A percentile compares a stretch with the other conserved stretches of the same genome.
Conservation (phyloP, 768 basidiomycete genomes). For the Pisolithus marmoratus region DNA sequence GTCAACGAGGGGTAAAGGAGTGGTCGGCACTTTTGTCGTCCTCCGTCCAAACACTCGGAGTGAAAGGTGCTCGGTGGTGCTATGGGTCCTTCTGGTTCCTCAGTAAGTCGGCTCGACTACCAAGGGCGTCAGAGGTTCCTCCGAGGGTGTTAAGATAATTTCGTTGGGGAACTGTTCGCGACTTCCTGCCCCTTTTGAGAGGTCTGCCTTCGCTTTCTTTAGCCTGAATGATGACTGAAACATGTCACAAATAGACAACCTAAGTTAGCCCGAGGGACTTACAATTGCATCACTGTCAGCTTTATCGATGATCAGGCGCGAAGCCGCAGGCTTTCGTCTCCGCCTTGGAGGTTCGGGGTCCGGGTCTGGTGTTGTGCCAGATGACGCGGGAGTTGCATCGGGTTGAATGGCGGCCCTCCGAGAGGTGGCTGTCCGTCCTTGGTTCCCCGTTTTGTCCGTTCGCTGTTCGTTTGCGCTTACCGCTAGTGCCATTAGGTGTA, state of each 20-base stretch:
- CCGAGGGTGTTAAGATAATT: slow-evolving; percentile 19
- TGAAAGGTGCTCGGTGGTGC: slow-evolving; percentile 22
- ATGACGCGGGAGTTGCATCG: slow-evolving; percentile 42
- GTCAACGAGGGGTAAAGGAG: slow-evolving; percentile 1
- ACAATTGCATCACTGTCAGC: slow-evolving; percentile 29
- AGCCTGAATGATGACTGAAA: slow-evolving; percentile 1
- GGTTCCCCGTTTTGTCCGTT: slow-evolving; percentile 28
- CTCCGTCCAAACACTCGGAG: slow-evolving; percentile 52
- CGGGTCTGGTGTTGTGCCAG: slow-evolving; percentile 54
- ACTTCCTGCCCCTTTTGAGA: slow-evolving; percentile 24
- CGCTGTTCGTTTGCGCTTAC: slow-evolving; percentile 37
- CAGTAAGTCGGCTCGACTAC: slow-evolving; percentile 11
- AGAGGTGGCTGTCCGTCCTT: slow-evolving; percentile 28
- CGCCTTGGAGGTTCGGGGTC: slow-evolving; percentile 55
- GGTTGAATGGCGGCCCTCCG: slow-evolving; percentile 39
- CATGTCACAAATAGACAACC: slow-evolving; percentile 15
- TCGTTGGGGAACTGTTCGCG: slow-evolving; percentile 26
- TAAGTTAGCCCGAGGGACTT: slow-evolving; percentile 3
- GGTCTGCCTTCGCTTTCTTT: slow-evolving; percentile 28
- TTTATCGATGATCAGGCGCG: slow-evolving; percentile 28
- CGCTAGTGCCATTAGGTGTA: slow-evolving; percentile 17
- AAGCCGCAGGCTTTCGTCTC: slow-evolving; percentile 30
- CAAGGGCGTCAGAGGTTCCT: slow-evolving; percentile 15
- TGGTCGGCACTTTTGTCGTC: slow-evolving; percentile 56
- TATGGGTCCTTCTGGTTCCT: slow-evolving; percentile 19